Percentiles rank a stretch among this genome's conserved stretches.
These are phyloP conservation scores for Wolfiporia cocos DNA, from an alignment of 1,284 basidiomycete genomes.

Conservation along the genomic window DNA sequence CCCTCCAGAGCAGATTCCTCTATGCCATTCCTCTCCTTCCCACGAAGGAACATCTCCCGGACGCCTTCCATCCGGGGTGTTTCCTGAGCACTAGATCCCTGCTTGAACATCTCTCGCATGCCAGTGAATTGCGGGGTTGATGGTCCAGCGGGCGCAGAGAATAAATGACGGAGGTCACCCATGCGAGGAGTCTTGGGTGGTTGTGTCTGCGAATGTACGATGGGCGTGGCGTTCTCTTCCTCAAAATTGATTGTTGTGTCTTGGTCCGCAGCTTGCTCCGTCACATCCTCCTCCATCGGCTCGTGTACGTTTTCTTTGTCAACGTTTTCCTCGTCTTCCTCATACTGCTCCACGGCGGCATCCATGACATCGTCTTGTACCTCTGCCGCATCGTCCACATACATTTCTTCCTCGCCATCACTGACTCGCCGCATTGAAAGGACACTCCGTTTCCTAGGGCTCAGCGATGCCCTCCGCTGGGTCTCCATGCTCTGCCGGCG, in stretches of 20 bases:
- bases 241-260: not conserved
- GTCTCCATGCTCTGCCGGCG: conserved; percentile 39
- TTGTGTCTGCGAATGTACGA: not conserved
- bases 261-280: conserved; percentile 6
- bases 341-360: conserved; percentile 3
- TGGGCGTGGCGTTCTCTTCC: conserved; percentile 1
- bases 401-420: not conserved
- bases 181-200: conserved; percentile 3
- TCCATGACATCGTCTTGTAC: conserved; percentile 10
- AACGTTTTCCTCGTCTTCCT: conserved; percentile 9
- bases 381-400: not conserved
- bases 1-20: conserved; percentile 26
- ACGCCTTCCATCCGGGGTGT: conserved; percentile 33
- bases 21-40: conserved; percentile 1
- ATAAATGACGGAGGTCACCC: conserved; percentile 12
- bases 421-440: conserved; percentile 16
- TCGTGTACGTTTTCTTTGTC: conserved; percentile 6
- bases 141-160: conserved; percentile 10
- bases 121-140: conserved; percentile 28
- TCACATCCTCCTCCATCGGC: conserved; percentile 2
- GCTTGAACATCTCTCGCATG: conserved; percentile 28
- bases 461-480: conserved; percentile 13
- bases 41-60: conserved; percentile 25
- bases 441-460: conserved; percentile 19
- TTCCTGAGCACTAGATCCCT: conserved; percentile 5